Evolutionary conservation across 768 basidiomycete genomes (phyloP).

Genomic region (Cystofilobasidium bisporidii): DNA sequence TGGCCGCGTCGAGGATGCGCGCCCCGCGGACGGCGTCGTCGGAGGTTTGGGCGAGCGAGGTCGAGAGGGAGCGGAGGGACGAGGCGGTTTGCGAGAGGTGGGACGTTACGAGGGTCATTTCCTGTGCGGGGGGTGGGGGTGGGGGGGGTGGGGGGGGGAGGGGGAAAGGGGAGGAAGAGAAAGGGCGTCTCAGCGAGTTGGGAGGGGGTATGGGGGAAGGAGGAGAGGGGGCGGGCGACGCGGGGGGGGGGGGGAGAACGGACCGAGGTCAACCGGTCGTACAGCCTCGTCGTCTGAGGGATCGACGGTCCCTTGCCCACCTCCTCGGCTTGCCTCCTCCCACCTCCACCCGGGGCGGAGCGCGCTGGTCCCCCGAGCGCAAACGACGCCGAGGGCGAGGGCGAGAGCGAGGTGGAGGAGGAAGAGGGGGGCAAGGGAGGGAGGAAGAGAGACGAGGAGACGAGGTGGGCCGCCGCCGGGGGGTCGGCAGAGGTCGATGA

Average conservation of each 20-base stretch:
- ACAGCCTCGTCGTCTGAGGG: conserved; percentile 21
- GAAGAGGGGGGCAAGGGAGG: neutral
- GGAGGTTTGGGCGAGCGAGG: conserved; percentile 2
- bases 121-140: neutral
- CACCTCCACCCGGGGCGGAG: neutral
- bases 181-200: neutral
- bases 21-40: conserved; percentile 27
- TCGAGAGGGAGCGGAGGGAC: conserved; percentile 7
- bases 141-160: neutral
- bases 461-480: neutral
- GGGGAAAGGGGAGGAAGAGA: neutral
- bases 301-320: too few species aligned
- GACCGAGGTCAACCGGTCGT: conserved; percentile 17
- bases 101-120: conserved; percentile 2
- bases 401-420: conserved; percentile 10
- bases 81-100: conserved; percentile 6
- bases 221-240: neutral
- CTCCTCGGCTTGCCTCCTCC: too few species aligned
- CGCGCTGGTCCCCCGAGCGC: neutral
- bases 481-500: too few species aligned
- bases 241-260: too few species aligned
- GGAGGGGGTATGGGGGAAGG: neutral
- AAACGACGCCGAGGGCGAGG: conserved; percentile 3
- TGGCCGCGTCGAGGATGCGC: conserved; percentile 24
- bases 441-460: neutral